A percentile compares a stretch with the other conserved stretches of the same genome.
Conservation (phyloP, 441 rosid species). For the Rhodomyrtus psidioides region DNA sequence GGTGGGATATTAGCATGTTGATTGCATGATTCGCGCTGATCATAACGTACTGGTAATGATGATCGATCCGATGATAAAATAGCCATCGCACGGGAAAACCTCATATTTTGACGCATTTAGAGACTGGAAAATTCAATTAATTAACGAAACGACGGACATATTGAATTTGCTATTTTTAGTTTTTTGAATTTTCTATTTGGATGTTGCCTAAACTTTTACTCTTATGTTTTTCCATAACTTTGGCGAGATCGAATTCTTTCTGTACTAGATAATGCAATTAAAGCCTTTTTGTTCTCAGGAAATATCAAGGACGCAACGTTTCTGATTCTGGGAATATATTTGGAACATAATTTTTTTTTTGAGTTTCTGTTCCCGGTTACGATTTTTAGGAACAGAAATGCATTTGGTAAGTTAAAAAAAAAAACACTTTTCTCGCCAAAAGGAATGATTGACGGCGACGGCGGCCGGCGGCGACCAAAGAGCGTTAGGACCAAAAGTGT, state of each 20-base stretch:
- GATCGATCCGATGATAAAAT: accelerated
- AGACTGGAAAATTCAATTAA: neutral
- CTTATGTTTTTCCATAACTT: neutral
- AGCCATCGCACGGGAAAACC: neutral
- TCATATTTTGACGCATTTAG: neutral
- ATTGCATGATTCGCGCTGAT: neutral
- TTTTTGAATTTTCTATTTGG: no score
- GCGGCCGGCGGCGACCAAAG: no score
- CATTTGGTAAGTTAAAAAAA: no score
- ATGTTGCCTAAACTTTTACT: neutral
- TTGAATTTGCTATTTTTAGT: neutral
- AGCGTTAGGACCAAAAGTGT: no score
- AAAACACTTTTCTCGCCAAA: no score
- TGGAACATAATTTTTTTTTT: no score
- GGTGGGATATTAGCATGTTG: no score
- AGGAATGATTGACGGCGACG: no score
- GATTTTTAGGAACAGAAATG: no score
- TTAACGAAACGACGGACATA: neutral
- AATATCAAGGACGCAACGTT: no score
- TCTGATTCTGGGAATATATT: no score
- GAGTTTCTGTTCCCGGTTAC: no score
- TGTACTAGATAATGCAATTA: neutral
- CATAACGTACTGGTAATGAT: accelerated
- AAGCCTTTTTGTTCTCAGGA: neutral
- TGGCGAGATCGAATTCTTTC: neutral